Evolutionary conservation across 1,139 yeast genomes (phyloP), one percentile per base, ranked within the genome.

Genomic region (Tardiomyces depauwii): DNA sequence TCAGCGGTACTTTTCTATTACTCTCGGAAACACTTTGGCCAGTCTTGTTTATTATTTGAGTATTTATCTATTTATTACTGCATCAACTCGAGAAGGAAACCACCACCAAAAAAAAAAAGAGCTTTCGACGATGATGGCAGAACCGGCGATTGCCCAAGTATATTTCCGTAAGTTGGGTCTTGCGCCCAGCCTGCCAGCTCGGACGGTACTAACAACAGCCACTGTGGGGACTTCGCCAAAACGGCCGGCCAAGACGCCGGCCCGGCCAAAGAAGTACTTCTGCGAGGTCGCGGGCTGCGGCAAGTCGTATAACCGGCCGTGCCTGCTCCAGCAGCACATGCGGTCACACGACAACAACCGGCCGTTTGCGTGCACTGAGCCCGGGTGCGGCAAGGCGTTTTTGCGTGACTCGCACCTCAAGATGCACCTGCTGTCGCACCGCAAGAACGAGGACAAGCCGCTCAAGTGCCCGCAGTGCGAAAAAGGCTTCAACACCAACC

Each of bases 281-380:
- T 87, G 95, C 61, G 75, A 74, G 28, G 73, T 69, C 50, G 74
- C 71, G 6, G 81, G 76, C 2, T 91, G 98, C 58, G 74, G 66
- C 38, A 89, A 87, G 61, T 75, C 85, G 0, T 91, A 87, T 59
- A 68, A 84, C 13, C 73, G 89, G 47, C 96, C 97, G 0, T 82
- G 94, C 7, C 70, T 87, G 30, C 67, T 91, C 44, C 85, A 82
- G 40, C 96, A 87, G 57, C 98, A 89, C 72, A 45, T 55, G 53
- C 68, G 93, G 36, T 66, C 86, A 0, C 98, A 91, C 59, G 76
- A 84, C 2, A 85, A 86, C 49, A 80, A 82, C 45, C 70, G 94
- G 46, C 95, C 95, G 0, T 89, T 78, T 59, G 60, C 60, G 44
- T 91, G 99, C 60, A 55, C 66, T 0, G 49, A 55, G 2, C 60